phyloP scores from a whole-genome alignment of 2,329 filamentous ascomycete genomes.

The Monilinia vaccinii-corymbosi region DNA sequence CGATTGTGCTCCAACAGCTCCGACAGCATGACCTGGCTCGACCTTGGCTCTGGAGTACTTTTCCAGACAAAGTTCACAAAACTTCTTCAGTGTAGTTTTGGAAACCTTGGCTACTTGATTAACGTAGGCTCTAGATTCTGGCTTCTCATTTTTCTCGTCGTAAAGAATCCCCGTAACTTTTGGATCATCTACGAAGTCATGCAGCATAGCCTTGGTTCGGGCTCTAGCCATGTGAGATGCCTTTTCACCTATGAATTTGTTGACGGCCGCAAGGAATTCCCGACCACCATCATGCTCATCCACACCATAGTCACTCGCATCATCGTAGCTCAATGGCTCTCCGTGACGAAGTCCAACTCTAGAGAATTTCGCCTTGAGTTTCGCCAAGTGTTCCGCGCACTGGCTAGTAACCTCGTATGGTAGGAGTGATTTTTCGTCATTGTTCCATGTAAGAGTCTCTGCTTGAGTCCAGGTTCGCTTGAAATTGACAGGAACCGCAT shows the following conservation, averaged over 20 bases:
- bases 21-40: slow-evolving; percentile 91
- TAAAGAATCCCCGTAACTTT: slow-evolving; percentile 25
- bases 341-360: slow-evolving; percentile 53
- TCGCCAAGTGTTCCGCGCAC: slow-evolving; percentile 58
- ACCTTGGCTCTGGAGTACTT: slow-evolving; percentile 90
- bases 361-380: slow-evolving; percentile 56
- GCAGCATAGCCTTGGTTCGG: slow-evolving; percentile 42
- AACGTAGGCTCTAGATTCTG: slow-evolving; percentile 7
- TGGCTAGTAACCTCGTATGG: slow-evolving; percentile 64
- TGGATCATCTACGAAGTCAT: slow-evolving; percentile 33
- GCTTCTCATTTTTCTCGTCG: slow-evolving; percentile 25
- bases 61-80: slow-evolving; percentile 72
- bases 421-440: slow-evolving; percentile 61
- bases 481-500: slow-evolving; percentile 86
- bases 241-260: slow-evolving; percentile 58
- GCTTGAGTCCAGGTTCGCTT: slow-evolving; percentile 80
- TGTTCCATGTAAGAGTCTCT: slow-evolving; percentile 68
- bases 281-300: slow-evolving; percentile 77
- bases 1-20: slow-evolving; percentile 91
- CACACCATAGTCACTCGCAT: slow-evolving; percentile 57
- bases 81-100: slow-evolving; percentile 58
- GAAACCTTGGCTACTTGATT: slow-evolving; percentile 70
- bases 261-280: slow-evolving; percentile 71
- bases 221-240: slow-evolving; percentile 51
- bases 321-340: slow-evolving; percentile 58